Base-by-base conservation (phyloP, 805 yeast genomes). In the Starmerella khaoyaiensis region DNA sequence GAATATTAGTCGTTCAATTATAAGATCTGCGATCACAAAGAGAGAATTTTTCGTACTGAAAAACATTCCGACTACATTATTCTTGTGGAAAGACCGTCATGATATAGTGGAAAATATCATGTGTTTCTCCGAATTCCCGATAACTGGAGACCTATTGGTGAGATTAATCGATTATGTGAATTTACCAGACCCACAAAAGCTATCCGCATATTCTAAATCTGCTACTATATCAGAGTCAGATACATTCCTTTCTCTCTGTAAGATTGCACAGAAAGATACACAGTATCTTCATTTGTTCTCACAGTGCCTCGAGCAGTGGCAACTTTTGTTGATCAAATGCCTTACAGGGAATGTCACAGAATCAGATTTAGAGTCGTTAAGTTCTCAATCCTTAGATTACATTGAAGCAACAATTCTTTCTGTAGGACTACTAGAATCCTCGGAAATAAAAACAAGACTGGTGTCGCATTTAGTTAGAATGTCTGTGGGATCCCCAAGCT, bases 1-100 rank as follows among this genome's bases (percentile, higher is more conserved):
- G 4, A 36, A 26, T 10, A 9, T 45, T 1, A 31, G 35, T 1
- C 21, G 17, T 2, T 37, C 42, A n/a, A 23, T 45, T 4, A 24
- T 45, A 14, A 37, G 39, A n/a, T 24, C 16, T n/a, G 31, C 36
- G 1, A 36, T 43, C 2, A 21, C 17, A 8, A 16, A 18, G 12
- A 5, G 12, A 2, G 47, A 45, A 21, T 14, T 45, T 14, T 34
- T 17, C 5, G 28, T 33, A 2, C 27, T 45, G 21, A 7, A 5
- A 5, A 4, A 9, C 6, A 7, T 43, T 5, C 48, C 46, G n/a
- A 45, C 36, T 18, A 19, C n/a, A 17, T 38, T 43, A 1, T 36
- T 19, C 21, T 21, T 30, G 3, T 45, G 48, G 48, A 28, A 33
- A 15, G 42, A 44, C 25, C 28, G 47, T 11, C 48, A 45, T 21